Conservation (phyloP, 2,329 filamentous ascomycete species). For the Pseudopithomyces maydicus region DNA sequence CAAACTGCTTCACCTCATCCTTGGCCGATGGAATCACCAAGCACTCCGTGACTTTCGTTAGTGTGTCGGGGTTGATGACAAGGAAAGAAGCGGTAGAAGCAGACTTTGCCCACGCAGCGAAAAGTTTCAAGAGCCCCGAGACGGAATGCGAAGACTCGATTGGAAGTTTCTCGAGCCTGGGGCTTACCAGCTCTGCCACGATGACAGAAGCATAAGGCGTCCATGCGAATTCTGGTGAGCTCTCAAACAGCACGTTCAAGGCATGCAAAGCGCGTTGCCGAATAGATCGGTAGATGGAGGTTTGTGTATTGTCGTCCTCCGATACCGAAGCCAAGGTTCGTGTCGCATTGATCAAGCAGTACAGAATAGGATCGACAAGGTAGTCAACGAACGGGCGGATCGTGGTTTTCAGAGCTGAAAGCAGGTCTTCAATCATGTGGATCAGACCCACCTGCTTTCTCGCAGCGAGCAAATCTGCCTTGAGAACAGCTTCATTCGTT, state of each 20-base stretch:
- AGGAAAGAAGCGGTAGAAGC: constrained; percentile 72
- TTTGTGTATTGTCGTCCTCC: constrained; percentile 25
- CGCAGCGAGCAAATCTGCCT: constrained; percentile 62
- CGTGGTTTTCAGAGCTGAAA: constrained; percentile 79
- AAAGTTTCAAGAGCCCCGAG: constrained; percentile 79
- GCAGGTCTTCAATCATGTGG: constrained; percentile 87
- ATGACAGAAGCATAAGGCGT: constrained; percentile 71
- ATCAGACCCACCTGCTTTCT: constrained; percentile 89
- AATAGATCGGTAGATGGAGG: constrained; percentile 68
- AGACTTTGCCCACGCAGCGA: constrained; percentile 79
- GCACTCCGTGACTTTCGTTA: constrained; percentile 74
- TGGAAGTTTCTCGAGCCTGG: constrained; percentile 77
- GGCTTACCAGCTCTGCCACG: constrained; percentile 75
- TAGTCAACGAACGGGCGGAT: constrained; percentile 70
- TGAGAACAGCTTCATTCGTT: constrained; percentile 51
- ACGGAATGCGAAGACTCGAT: constrained; percentile 87
- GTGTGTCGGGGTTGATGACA: constrained; percentile 62
- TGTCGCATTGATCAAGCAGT: constrained; percentile 76
- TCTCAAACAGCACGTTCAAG: constrained; percentile 76
- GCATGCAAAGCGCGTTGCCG: constrained; percentile 81
- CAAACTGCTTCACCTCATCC: constrained; percentile 83
- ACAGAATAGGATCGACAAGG: constrained; percentile 78
- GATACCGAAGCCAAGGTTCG: constrained; percentile 40
- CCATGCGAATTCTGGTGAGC: constrained; percentile 74
- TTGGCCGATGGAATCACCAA: constrained; percentile 75